Conservation (phyloP, 345 rosid species). For the Anacardium occidentale region DNA sequence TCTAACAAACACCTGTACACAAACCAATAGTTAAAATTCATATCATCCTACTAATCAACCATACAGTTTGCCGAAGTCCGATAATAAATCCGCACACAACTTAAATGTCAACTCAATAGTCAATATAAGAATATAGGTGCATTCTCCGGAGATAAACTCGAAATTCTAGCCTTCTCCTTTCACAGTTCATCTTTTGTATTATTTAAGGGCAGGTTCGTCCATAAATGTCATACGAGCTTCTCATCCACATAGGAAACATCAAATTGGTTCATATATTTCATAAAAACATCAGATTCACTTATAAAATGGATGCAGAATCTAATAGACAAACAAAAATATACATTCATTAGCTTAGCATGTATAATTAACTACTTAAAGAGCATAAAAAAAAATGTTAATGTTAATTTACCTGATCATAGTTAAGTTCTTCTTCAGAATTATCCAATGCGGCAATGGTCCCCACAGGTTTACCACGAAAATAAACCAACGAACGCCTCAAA, state of each 20-base stretch:
- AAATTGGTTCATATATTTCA: not conserved
- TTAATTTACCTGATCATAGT: constrained; percentile 82
- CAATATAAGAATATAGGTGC: not conserved
- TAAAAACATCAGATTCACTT: not conserved
- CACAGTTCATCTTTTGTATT: not conserved
- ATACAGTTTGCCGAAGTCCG: not conserved
- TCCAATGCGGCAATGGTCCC: constrained; percentile 92
- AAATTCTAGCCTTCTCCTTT: not conserved
- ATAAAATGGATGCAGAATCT: not conserved
- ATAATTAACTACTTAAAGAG: no score
- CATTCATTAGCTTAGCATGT: no score
- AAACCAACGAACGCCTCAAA: constrained; percentile 63
- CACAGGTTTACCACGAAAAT: constrained; percentile 84
- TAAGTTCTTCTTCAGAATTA: constrained; percentile 72
- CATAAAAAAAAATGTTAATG: no score
- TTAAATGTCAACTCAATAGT: not conserved
- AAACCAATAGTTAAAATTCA: not conserved
- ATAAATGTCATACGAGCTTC: not conserved
- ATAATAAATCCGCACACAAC: not conserved
- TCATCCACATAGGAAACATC: not conserved
- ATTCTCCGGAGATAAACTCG: not conserved
- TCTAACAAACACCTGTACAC: constrained; percentile 79
- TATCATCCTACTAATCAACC: not conserved
- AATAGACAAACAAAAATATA: no score
- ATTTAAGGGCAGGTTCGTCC: not conserved